A percentile compares a stretch with the other conserved stretches of the same genome.
phyloP scores from a whole-genome alignment of 148 eudicot genomes.

The Silene latifolia region DNA sequence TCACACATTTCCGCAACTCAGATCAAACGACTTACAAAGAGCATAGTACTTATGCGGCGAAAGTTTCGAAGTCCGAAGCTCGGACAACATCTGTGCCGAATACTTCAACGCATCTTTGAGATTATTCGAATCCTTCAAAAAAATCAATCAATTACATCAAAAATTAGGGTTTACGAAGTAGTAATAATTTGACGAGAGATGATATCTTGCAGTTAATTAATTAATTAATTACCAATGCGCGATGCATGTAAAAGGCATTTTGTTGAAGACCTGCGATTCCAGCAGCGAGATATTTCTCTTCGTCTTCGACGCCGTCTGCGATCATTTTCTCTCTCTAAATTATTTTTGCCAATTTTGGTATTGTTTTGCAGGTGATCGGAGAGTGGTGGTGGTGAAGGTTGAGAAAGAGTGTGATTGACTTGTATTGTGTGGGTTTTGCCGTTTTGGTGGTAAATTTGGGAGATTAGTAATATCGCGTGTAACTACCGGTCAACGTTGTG shows the following conservation, averaged over 20 bases:
- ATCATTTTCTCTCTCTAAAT: conserved; percentile 40
- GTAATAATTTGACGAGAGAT: neutral
- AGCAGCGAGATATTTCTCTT: conserved; percentile 84
- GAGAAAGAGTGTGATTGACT: conserved; percentile 9
- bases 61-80: conserved; percentile 93
- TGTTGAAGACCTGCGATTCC: conserved; percentile 91
- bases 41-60: conserved; percentile 97
- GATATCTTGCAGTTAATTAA: too few relatives aligned
- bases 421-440: neutral
- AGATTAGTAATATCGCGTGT: neutral
- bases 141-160: conserved; percentile 8
- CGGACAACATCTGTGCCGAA: conserved; percentile 97
- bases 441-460: neutral
- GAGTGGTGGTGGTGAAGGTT: neutral
- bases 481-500: neutral
- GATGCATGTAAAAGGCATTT: conserved; percentile 95
- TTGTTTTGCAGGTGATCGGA: neutral
- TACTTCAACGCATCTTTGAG: conserved; percentile 89
- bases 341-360: too few relatives aligned
- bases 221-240: conserved; percentile 59
- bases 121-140: conserved; percentile 74
- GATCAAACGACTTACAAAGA: conserved; percentile 51
- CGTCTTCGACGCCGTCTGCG: conserved; percentile 73
- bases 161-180: conserved; percentile 47
- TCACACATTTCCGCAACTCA: neutral